Evolutionary conservation across 768 basidiomycete species (phyloP).

Genomic region (Boletus pseudopeckii): DNA sequence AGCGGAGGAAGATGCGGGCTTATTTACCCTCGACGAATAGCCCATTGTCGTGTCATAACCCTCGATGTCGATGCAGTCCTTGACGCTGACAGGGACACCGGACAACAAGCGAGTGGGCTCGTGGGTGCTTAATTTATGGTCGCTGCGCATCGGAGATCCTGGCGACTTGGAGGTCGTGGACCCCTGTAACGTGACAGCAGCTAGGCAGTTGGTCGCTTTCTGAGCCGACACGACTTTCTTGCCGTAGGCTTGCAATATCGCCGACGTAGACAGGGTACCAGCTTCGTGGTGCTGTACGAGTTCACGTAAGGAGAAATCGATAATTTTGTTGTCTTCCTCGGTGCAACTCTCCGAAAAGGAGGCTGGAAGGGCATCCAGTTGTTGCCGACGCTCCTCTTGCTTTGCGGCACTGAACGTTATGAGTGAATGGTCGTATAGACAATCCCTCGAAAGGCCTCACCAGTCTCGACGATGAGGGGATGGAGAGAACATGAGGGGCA

Average conservation of each 20-base stretch:
- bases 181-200: constrained; percentile 42
- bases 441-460: constrained; percentile 15
- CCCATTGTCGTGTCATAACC: constrained; percentile 48
- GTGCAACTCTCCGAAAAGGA: constrained; percentile 30
- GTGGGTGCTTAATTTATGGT: background rate
- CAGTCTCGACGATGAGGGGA: constrained; percentile 30
- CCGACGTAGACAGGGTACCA: constrained; percentile 25
- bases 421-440: background rate
- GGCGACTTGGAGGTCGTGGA: constrained; percentile 9
- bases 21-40: constrained; percentile 36
- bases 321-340: constrained; percentile 35
- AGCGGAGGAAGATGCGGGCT: constrained; percentile 34
- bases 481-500: constrained; percentile 21
- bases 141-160: constrained; percentile 9
- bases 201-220: constrained; percentile 47
- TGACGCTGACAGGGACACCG: constrained; percentile 48
- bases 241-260: constrained; percentile 39
- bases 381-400: constrained; percentile 29
- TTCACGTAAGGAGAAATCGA: constrained; percentile 35
- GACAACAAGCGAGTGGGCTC: constrained; percentile 30
- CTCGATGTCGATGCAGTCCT: constrained; percentile 44
- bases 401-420: constrained; percentile 30
- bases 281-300: constrained; percentile 34
- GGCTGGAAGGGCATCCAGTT: constrained; percentile 29
- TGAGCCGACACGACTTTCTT: constrained; percentile 40